Base-by-base conservation (phyloP, 371 early-diverging fungal species). In the Thermomucor indicae-seudaticae region DNA sequence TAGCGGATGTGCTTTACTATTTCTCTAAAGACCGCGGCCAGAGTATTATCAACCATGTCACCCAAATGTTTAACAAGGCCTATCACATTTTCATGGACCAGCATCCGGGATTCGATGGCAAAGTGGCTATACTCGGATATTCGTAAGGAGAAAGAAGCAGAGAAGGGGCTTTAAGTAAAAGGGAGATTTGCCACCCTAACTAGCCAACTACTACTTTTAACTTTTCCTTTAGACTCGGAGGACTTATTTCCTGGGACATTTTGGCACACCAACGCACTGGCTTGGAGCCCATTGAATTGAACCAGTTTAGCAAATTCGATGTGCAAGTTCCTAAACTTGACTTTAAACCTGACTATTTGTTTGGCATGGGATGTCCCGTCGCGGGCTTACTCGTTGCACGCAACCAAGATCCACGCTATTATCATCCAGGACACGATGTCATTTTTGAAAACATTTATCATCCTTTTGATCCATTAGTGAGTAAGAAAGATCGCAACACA, bases 1-100 rank as follows among this genome's bases (percentile, higher is more conserved):
- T 87, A 2, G 74, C 81, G 4, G 88, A 87, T 53, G 83, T 81
- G 5, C 57, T 87, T 1, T 87, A 71, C 60, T 87, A 77, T 30
- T 64, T 77, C 34, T 60, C 69, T 32, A 70, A 69, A 47, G 69
- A 68, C 19, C 57, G 82, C 35, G 82, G 80, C 3, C 74, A 81
- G 55, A 64, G 57, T 35, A 78, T 86, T 29, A 40, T 84, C 0
- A 57, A 74, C 30, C 73, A 83, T 53, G 78, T 83, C 25, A 77
- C 82, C 6, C 42, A 64, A 0, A 40, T 60, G 22, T 71, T 85
- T 25, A 87, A 87, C 53, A 51, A 66, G 12, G 62, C 75, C 4
- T 79, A 84, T 55, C 59, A 58, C 11, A 56, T 68, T 22, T 81
- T 83, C 51, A 65, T 74, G 44, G 51, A 67, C 22, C 53, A 66